Conservation (phyloP, 306 rosid species). For the Quercus dentata region DNA sequence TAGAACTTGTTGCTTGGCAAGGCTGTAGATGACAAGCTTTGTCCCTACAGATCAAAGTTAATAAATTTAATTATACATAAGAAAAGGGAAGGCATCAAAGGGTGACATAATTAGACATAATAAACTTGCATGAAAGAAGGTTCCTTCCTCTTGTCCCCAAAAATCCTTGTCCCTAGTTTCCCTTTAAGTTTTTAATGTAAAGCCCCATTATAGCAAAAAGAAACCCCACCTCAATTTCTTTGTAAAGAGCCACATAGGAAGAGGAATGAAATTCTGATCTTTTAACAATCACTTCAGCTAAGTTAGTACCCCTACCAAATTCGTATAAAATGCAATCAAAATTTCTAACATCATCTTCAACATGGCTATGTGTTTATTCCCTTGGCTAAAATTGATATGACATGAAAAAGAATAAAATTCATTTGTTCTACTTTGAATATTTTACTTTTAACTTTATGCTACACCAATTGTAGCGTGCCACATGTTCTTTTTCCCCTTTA, state of each 20-base stretch:
- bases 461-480: background rate
- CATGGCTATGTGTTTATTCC: too few species aligned
- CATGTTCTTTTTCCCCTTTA: background rate
- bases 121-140: background rate
- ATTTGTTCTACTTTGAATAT: too few species aligned
- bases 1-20: conserved; percentile 42
- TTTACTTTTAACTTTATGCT: too few species aligned
- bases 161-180: background rate
- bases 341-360: background rate
- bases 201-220: background rate
- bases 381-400: too few species aligned
- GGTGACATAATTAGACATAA: background rate
- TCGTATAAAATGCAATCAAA: background rate
- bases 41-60: conserved; percentile 49
- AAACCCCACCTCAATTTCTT: background rate
- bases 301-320: background rate
- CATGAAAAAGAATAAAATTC: too few species aligned
- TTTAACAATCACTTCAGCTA: background rate
- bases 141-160: background rate
- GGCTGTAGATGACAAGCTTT: conserved; percentile 58
- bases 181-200: background rate
- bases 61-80: background rate
- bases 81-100: background rate
- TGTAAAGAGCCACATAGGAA: background rate
- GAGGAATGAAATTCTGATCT: background rate